These are phyloP conservation scores for Barbatosphaeria neglecta DNA, from an alignment of 495 filamentous ascomycete species.

Conservation along the genomic window DNA sequence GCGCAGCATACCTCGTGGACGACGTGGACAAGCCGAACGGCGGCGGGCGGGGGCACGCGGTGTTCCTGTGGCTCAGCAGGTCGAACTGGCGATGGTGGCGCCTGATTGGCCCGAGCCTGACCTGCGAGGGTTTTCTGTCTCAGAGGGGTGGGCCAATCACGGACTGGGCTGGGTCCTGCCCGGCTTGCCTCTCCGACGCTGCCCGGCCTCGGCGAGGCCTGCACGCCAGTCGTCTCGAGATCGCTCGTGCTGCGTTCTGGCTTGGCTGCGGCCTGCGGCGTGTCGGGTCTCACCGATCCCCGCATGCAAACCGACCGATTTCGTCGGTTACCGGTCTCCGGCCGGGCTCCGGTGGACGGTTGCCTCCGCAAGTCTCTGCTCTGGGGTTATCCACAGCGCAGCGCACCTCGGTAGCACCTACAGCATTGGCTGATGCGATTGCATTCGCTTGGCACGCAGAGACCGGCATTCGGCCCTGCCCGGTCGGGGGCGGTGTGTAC, in stretches of 20 bases:
- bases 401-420: no score
- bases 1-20: neutral
- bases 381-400: no score
- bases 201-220: conserved; percentile 5
- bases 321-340: neutral
- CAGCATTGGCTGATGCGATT: no score
- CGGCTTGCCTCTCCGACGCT: conserved; percentile 1
- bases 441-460: no score
- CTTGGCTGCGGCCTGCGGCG: neutral
- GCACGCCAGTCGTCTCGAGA: neutral
- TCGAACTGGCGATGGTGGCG: neutral
- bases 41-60: no score
- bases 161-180: conserved; percentile 2
- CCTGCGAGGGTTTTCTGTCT: conserved; percentile 1
- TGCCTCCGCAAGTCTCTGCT: no score
- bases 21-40: neutral
- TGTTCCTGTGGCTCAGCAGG: neutral
- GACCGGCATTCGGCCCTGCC: no score
- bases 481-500: no score
- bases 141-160: conserved; percentile 10
- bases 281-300: neutral
- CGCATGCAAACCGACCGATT: no score
- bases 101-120: neutral
- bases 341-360: no score
- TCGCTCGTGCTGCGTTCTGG: neutral